These are phyloP conservation scores for Amylostereum chailletii DNA, from an alignment of 1,284 basidiomycete genomes.

Conservation along the genomic window DNA sequence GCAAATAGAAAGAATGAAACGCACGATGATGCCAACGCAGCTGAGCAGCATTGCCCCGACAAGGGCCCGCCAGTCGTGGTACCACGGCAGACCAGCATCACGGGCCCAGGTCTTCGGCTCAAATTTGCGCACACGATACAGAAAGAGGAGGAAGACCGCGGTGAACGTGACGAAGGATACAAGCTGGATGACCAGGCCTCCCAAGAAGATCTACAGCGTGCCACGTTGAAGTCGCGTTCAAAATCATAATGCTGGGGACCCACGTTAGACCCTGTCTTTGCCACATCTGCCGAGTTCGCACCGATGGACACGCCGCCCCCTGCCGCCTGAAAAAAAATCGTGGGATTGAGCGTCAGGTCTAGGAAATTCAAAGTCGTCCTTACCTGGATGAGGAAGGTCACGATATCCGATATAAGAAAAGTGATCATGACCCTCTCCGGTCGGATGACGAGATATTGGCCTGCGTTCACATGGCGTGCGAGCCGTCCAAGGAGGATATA, in stretches of 20 bases:
- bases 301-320: constrained; percentile 33
- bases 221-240: neutral
- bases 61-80: constrained; percentile 52
- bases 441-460: constrained; percentile 45
- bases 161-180: constrained; percentile 58
- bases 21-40: constrained; percentile 57
- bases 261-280: constrained; percentile 27
- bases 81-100: constrained; percentile 35
- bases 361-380: neutral
- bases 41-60: constrained; percentile 46
- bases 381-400: constrained; percentile 64
- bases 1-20: constrained; percentile 9
- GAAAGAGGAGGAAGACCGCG: constrained; percentile 46
- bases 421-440: constrained; percentile 42
- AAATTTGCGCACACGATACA: constrained; percentile 39
- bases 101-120: constrained; percentile 38
- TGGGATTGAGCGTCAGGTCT: neutral
- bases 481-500: constrained; percentile 63
- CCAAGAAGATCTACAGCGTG: constrained; percentile 46
- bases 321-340: constrained; percentile 32
- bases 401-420: constrained; percentile 52
- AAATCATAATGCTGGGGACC: constrained; percentile 7
- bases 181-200: constrained; percentile 55
- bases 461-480: constrained; percentile 40
- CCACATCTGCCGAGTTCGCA: constrained; percentile 19